Conservation (phyloP, 208 protist species). For the Acanthamoeba healyi region DNA sequence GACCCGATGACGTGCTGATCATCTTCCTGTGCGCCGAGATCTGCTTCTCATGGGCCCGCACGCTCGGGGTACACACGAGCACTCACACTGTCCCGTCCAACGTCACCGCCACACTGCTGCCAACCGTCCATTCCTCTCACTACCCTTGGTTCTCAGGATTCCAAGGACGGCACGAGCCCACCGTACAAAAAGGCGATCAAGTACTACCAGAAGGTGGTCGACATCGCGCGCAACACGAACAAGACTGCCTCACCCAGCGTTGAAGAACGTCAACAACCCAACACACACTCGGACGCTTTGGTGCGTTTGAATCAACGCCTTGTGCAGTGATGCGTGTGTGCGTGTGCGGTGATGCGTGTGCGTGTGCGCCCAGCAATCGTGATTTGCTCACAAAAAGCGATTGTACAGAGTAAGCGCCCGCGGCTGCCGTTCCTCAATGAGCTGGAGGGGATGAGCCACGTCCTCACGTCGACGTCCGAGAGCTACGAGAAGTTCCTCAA, state of each 20-base stretch:
- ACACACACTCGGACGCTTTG: background rate
- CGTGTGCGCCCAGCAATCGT: too few species aligned
- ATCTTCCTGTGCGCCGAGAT: constrained; percentile 75
- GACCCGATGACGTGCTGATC: constrained; percentile 44
- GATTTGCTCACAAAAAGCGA: too few species aligned
- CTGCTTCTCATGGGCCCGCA: constrained; percentile 67
- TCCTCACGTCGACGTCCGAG: constrained; percentile 11
- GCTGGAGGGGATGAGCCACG: constrained; percentile 27
- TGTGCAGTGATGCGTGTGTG: background rate
- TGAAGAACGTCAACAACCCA: background rate
- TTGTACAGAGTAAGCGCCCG: constrained; percentile 1
- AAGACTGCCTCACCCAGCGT: background rate
- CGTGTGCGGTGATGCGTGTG: background rate
- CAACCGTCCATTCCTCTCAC: background rate
- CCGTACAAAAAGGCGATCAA: constrained; percentile 73
- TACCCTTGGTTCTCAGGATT: background rate
- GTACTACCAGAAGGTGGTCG: constrained; percentile 48
- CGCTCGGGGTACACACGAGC: constrained; percentile 6
- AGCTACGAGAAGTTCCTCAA: constrained; percentile 57
- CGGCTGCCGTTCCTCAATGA: constrained; percentile 43
- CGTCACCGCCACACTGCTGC: background rate
- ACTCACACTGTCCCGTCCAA: too few species aligned
- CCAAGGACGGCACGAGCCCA: constrained; percentile 44
- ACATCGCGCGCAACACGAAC: constrained; percentile 22
- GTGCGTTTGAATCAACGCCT: background rate